phyloP scores from a whole-genome alignment of 2,329 filamentous ascomycete genomes.

The Penicillium brevicompactum region DNA sequence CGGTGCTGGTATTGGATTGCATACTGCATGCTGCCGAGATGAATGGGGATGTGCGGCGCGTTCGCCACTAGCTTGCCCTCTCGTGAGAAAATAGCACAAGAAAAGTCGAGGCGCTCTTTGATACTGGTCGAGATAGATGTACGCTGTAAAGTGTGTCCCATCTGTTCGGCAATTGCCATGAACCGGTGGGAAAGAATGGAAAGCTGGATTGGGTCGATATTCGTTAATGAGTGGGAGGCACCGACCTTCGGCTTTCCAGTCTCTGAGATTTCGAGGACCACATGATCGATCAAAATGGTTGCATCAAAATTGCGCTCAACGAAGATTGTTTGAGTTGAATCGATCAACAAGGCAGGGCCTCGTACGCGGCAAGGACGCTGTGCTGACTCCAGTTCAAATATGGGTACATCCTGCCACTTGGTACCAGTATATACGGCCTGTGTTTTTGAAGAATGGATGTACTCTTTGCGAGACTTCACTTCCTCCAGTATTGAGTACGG shows the following conservation, averaged over 20 bases:
- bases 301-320: conserved; percentile 74
- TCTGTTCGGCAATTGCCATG: conserved; percentile 83
- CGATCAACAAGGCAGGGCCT: conserved; percentile 62
- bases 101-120: conserved; percentile 81
- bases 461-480: neutral
- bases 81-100: conserved; percentile 74
- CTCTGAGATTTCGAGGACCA: conserved; percentile 66
- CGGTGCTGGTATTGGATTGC: conserved; percentile 73
- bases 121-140: conserved; percentile 75
- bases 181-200: conserved; percentile 79
- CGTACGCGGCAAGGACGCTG: neutral
- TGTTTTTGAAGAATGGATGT: neutral
- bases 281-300: conserved; percentile 75
- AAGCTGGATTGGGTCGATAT: conserved; percentile 73
- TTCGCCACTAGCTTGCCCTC: conserved; percentile 68
- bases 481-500: neutral
- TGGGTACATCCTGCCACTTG: conserved; percentile 10
- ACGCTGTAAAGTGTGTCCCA: conserved; percentile 78
- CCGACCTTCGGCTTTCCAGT: neutral
- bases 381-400: conserved; percentile 33
- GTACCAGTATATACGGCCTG: neutral
- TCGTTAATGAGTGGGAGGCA: conserved; percentile 21
- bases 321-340: conserved; percentile 73
- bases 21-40: conserved; percentile 77
- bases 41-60: conserved; percentile 75